Base-by-base conservation (phyloP, 345 rosid species). In the Excoecaria cochinchinensis region DNA sequence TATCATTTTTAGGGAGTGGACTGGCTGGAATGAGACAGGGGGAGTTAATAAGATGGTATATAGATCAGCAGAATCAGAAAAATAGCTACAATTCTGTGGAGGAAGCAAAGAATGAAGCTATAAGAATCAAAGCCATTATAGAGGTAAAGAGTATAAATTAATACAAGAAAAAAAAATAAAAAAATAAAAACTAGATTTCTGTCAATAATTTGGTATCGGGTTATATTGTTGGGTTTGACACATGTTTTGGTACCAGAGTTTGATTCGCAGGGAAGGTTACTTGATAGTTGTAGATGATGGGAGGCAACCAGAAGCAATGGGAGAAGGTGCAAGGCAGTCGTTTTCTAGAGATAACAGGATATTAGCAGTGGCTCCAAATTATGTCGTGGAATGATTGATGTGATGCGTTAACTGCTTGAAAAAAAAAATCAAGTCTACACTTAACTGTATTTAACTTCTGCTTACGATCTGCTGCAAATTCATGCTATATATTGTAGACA, bases 351-450 rank as follows among this genome's bases (percentile, higher is more conserved):
- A 91, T 16, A 87, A 86, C 83, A 87, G 98, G 80, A 92, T 92
- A 61, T 80, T 95, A 77, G 96, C 93, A 1, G 99, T 92, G 70
- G 92, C 95, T 69, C 97, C 99, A 15, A 95, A 95, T 77, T 95
- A 85, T 73, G 90, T 89, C 38, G 82, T 87, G 10, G 98, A 94
- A 51, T 94, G 85, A 55, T 16, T 53, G 56, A 52, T 14, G 56
- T 1, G 56, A n/a, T n/a, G n/a, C n/a, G n/a, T n/a, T n/a, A n/a
- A n/a, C n/a, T n/a, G n/a, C n/a, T n/a, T n/a, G n/a, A n/a, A n/a
- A n/a, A n/a, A n/a, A n/a, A n/a, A n/a, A n/a, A n/a, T n/a, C n/a
- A n/a, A n/a, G n/a, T n/a, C n/a, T 17, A 15, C 42, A 12, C 36
- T 2, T 5, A 22, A 38, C 47, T 57, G 72, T 16, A 19, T 13